Conservation (phyloP, 179 eudicot species). For the Spergularia azorica region DNA sequence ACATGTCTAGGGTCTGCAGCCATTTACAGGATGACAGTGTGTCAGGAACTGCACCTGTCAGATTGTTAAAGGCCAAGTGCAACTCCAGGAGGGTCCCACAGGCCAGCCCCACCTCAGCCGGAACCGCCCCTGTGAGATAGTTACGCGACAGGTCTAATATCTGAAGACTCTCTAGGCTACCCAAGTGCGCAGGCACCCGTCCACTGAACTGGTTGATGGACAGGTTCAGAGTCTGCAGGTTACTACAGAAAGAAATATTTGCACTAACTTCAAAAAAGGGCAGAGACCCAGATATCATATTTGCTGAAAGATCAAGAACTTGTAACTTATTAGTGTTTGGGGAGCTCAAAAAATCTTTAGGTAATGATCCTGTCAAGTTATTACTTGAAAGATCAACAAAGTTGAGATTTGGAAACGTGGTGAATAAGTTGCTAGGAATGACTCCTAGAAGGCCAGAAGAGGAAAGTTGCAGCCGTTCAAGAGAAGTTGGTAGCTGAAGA, state of each 20-base stretch:
- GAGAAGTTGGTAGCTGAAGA: constrained; percentile 56
- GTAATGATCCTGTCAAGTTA: constrained; percentile 59
- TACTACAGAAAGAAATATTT: constrained; percentile 54
- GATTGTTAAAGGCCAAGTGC: constrained; percentile 60
- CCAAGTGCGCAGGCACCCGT: constrained; percentile 48
- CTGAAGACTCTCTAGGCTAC: constrained; percentile 49
- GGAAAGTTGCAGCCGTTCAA: constrained; percentile 57
- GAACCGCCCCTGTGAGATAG: constrained; percentile 61
- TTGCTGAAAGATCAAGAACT: constrained; percentile 66
- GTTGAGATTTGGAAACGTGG: constrained; percentile 52
- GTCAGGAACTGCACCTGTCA: constrained; percentile 64
- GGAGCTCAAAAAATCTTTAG: constrained; percentile 43
- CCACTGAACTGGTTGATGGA: constrained; percentile 63
- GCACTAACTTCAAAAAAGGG: constrained; percentile 28
- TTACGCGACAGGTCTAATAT: constrained; percentile 77
- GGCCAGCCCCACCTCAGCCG: constrained; percentile 59
- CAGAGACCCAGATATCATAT: constrained; percentile 49
- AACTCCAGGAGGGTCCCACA: constrained; percentile 71
- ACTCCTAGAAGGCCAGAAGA: constrained; percentile 56
- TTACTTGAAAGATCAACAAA: constrained; percentile 62
- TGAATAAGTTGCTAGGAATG: constrained; percentile 48
- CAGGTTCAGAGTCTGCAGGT: constrained; percentile 49
- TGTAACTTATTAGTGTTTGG: constrained; percentile 44
- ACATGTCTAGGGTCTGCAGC: constrained; percentile 68
- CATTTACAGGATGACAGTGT: constrained; percentile 66